These are phyloP conservation scores for Exophiala bonariae DNA, from an alignment of 2,329 filamentous ascomycete species.

Conservation along the genomic window DNA sequence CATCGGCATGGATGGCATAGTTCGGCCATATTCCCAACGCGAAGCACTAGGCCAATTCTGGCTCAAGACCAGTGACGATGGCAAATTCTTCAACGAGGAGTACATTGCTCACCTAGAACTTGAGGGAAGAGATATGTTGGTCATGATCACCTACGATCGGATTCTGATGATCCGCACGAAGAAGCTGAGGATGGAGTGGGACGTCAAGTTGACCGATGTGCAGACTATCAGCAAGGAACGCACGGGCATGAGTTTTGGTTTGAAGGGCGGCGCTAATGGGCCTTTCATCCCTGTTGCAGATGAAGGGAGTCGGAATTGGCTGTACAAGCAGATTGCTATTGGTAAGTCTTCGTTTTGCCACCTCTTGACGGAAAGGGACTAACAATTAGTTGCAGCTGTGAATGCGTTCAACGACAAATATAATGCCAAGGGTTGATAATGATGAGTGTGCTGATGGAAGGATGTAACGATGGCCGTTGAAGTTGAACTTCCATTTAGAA, in stretches of 20 bases:
- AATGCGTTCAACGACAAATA: slow-evolving; percentile 69
- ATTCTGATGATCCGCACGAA: slow-evolving; percentile 90
- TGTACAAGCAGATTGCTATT: slow-evolving; percentile 66
- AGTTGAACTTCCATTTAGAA: too few species aligned
- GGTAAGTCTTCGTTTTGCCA: slow-evolving; percentile 35
- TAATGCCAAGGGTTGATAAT: slow-evolving; percentile 56
- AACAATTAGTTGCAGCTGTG: slow-evolving; percentile 45
- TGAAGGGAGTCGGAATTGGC: slow-evolving; percentile 70
- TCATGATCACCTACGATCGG: slow-evolving; percentile 82
- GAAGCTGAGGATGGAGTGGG: slow-evolving; percentile 88
- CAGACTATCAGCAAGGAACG: slow-evolving; percentile 97
- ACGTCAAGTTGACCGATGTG: slow-evolving; percentile 90
- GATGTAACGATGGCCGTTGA: slow-evolving; percentile 13
- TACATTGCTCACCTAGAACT: slow-evolving; percentile 97
- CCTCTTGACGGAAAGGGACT: neutral
- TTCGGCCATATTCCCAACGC: slow-evolving; percentile 89
- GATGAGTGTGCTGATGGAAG: slow-evolving; percentile 12
- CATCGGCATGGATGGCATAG: slow-evolving; percentile 87
- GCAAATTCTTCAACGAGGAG: slow-evolving; percentile 94
- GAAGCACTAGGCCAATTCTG: slow-evolving; percentile 97
- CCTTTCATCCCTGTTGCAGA: slow-evolving; percentile 94
- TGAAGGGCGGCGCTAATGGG: slow-evolving; percentile 88
- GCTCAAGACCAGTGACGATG: slow-evolving; percentile 97
- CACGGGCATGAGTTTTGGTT: slow-evolving; percentile 83
- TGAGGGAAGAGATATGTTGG: slow-evolving; percentile 80